These are phyloP conservation scores for Ceraceosorus bombacis DNA, from an alignment of 1,284 basidiomycete genomes.

Conservation along the genomic window DNA sequence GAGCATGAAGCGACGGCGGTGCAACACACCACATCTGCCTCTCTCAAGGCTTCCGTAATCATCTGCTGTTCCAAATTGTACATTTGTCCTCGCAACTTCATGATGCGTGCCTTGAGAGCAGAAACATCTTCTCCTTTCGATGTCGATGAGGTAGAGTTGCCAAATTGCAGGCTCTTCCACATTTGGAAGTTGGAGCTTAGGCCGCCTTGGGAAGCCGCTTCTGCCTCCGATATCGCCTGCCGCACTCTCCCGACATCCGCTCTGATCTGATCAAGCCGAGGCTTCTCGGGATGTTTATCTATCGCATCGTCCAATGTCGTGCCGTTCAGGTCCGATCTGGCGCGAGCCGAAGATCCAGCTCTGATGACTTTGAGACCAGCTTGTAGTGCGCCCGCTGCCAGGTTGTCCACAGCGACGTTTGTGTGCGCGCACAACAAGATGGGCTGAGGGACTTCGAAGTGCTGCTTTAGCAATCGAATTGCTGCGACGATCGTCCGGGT, in stretches of 20 bases:
- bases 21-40: slow-evolving; percentile 49
- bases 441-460: slow-evolving; percentile 76
- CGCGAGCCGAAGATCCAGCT: slow-evolving; percentile 62
- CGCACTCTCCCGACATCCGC: too few relatives aligned
- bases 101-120: slow-evolving; percentile 1
- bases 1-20: slow-evolving; percentile 42
- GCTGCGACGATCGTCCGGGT: slow-evolving; percentile 83
- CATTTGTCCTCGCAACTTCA: slow-evolving; percentile 22
- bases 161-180: too few relatives aligned
- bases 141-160: not conserved
- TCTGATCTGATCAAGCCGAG: slow-evolving; percentile 28
- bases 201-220: too few relatives aligned
- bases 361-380: slow-evolving; percentile 68
- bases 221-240: too few relatives aligned
- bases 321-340: slow-evolving; percentile 57
- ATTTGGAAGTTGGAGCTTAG: too few relatives aligned
- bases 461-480: slow-evolving; percentile 71
- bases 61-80: slow-evolving; percentile 42
- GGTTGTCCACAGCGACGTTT: slow-evolving; percentile 87
- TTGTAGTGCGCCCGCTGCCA: slow-evolving; percentile 61
- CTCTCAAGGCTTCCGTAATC: slow-evolving; percentile 45
- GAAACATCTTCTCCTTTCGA: slow-evolving; percentile 1
- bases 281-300: slow-evolving; percentile 56
- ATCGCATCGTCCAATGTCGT: slow-evolving; percentile 64
- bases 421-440: slow-evolving; percentile 85